These are phyloP conservation scores for Ophiosphaerella narmari DNA, from an alignment of 2,329 filamentous ascomycete species.

Conservation along the genomic window DNA sequence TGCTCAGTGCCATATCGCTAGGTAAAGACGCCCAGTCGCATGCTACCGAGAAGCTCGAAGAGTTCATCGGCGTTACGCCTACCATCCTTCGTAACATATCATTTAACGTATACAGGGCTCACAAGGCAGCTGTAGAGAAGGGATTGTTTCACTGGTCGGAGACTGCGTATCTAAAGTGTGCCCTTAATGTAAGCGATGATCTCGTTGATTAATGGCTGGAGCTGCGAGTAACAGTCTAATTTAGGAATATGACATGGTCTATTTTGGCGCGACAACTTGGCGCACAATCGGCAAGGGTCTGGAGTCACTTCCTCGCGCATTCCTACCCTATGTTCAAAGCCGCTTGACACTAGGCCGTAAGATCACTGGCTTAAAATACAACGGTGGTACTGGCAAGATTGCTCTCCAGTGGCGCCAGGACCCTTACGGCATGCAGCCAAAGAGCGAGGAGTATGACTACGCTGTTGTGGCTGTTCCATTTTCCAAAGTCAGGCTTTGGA, in stretches of 20 bases:
- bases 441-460: slow-evolving; percentile 66
- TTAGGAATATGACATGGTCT: slow-evolving; percentile 56
- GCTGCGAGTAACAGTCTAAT: slow-evolving; percentile 52
- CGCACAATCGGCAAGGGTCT: slow-evolving; percentile 68
- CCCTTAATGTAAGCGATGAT: slow-evolving; percentile 61
- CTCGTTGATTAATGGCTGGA: slow-evolving; percentile 52
- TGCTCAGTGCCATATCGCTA: slow-evolving; percentile 17
- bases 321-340: slow-evolving; percentile 64
- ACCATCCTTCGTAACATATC: slow-evolving; percentile 47
- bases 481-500: slow-evolving; percentile 66
- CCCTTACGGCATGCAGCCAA: slow-evolving; percentile 48
- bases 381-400: slow-evolving; percentile 58
- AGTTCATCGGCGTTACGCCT: slow-evolving; percentile 24
- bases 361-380: slow-evolving; percentile 62
- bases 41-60: slow-evolving; percentile 23
- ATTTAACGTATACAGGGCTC: slow-evolving; percentile 56
- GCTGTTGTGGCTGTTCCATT: slow-evolving; percentile 69
- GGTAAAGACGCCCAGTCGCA: slow-evolving; percentile 24
- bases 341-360: slow-evolving; percentile 61
- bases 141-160: slow-evolving; percentile 69
- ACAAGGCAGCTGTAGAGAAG: slow-evolving; percentile 58
- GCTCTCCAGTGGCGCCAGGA: slow-evolving; percentile 62
- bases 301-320: slow-evolving; percentile 64
- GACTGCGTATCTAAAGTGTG: slow-evolving; percentile 65
- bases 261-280: slow-evolving; percentile 65